A percentile compares a stretch with the other conserved stretches of the same genome.
Evolutionary conservation across 2,329 filamentous ascomycete species (phyloP).

Genomic region (Xylariales sp.): DNA sequence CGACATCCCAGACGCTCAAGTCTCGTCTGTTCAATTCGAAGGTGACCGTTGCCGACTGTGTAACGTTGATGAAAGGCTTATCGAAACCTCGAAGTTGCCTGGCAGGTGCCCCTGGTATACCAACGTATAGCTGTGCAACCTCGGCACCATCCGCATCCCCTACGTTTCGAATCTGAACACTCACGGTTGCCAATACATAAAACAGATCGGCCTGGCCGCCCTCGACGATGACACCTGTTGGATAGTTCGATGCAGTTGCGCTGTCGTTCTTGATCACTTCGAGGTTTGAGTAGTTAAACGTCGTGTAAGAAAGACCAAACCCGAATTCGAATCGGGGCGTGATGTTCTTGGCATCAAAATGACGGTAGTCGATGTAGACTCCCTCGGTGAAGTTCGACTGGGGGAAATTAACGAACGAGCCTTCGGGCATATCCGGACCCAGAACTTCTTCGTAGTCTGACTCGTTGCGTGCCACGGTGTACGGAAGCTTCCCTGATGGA

Average conservation of each 20-base stretch:
- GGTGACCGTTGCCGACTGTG: conserved; percentile 36
- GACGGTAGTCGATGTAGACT: conserved; percentile 49
- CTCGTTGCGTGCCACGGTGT: conserved; percentile 53
- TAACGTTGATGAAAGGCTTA: conserved; percentile 48
- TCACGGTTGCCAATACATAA: conserved; percentile 37
- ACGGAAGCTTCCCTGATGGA: conserved; percentile 55
- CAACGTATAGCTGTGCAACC: conserved; percentile 45
- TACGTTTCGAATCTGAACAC: conserved; percentile 36
- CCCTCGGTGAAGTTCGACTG: conserved; percentile 50
- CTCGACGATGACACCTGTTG: conserved; percentile 33
- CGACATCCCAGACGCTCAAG: conserved; percentile 61
- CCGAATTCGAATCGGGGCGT: conserved; percentile 51
- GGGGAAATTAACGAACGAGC: conserved; percentile 46
- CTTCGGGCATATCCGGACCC: conserved; percentile 36
- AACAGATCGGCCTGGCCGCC: conserved; percentile 45
- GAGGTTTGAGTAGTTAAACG: conserved; percentile 43
- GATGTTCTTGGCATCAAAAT: conserved; percentile 45
- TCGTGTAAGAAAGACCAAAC: conserved; percentile 53
- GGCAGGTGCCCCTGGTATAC: conserved; percentile 41
- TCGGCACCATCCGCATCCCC: conserved; percentile 39
- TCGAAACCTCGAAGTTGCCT: conserved; percentile 63
- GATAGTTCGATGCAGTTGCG: conserved; percentile 28
- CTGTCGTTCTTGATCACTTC: conserved; percentile 26
- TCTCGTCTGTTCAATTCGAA: conserved; percentile 59
- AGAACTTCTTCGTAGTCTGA: conserved; percentile 49